Evolutionary conservation across 768 basidiomycete genomes (phyloP).

Genomic region (Tulasnella sp.): DNA sequence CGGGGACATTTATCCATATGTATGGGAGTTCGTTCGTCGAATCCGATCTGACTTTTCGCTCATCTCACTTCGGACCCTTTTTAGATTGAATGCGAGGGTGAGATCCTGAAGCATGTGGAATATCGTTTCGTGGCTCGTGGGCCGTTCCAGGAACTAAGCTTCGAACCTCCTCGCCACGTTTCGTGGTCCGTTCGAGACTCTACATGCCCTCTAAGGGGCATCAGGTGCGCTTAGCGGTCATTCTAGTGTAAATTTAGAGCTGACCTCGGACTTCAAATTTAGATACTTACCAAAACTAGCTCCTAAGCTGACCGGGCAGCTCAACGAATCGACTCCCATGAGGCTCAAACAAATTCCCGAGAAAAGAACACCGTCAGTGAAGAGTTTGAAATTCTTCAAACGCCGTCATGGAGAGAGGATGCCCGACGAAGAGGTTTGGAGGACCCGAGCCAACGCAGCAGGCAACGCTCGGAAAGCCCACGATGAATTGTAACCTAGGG

Average conservation of each 20-base stretch:
- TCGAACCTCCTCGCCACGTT: not conserved
- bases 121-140: slow-evolving; percentile 2
- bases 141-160: not conserved
- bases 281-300: not conserved
- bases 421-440: slow-evolving; percentile 6
- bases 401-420: not conserved
- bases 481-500: not conserved
- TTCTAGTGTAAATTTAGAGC: not conserved
- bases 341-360: not conserved
- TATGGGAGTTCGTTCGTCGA: not conserved
- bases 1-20: not conserved
- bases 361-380: not conserved
- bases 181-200: not conserved
- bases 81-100: not conserved
- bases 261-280: not conserved
- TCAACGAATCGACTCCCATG: not conserved
- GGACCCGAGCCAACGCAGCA: not conserved
- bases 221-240: not conserved
- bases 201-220: not conserved
- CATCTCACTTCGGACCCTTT: not conserved
- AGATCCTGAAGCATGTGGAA: not conserved
- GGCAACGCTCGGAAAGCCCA: not conserved
- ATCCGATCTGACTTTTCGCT: not conserved
- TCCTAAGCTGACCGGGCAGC: no score
- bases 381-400: slow-evolving; percentile 6